A percentile compares a stretch with the other conserved stretches of the same genome.
Conservation (phyloP, 345 rosid species). For the Angophora floribunda region DNA sequence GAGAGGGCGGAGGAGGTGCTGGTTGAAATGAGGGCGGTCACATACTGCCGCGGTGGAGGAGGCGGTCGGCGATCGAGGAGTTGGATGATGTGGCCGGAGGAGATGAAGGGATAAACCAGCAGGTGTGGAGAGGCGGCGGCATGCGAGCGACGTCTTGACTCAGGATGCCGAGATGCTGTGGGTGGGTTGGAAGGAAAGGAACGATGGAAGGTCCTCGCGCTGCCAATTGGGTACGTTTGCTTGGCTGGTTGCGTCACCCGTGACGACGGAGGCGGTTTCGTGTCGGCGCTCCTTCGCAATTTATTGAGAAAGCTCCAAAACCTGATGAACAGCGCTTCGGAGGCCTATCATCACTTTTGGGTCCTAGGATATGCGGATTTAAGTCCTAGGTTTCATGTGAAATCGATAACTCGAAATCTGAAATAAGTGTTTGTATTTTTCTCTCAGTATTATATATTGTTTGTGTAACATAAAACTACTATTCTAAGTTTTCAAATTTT, state of each 20-base stretch:
- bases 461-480: no score
- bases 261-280: neutral
- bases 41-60: conserved; percentile 33
- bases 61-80: conserved; percentile 51
- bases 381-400: no score
- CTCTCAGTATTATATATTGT: no score
- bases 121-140: conserved; percentile 28
- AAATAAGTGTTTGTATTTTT: no score
- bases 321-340: no score
- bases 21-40: conserved; percentile 32
- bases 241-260: neutral
- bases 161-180: neutral
- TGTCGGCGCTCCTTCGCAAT: neutral
- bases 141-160: rapidly evolving
- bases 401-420: no score
- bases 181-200: rapidly evolving
- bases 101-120: conserved; percentile 45
- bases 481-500: no score
- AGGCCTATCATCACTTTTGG: neutral
- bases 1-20: conserved; percentile 26
- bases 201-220: rapidly evolving
- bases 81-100: conserved; percentile 60
- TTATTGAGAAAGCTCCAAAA: no score
- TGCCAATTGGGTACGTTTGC: rapidly evolving
- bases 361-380: no score